Evolutionary conservation across 2,329 filamentous ascomycete species (phyloP).

Genomic region (Claviceps africana): DNA sequence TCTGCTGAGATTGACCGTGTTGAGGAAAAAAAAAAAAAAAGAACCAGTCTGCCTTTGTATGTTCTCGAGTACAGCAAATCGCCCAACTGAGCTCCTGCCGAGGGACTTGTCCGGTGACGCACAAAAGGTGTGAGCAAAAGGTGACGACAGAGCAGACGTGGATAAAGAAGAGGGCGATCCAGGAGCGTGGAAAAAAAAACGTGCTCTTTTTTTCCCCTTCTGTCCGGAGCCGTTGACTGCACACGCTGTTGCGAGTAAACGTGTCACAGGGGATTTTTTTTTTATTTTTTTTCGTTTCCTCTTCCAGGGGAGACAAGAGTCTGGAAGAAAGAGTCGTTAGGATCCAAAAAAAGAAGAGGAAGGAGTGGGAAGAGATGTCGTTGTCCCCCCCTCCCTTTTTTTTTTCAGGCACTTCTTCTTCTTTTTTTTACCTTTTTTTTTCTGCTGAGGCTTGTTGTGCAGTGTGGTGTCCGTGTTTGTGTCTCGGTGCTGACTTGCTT

Average conservation of each 20-base stretch:
- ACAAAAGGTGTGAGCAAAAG: neutral
- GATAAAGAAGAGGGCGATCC: too few relatives aligned
- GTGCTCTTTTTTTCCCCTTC: too few relatives aligned
- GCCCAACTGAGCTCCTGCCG: too few relatives aligned
- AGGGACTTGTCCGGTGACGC: neutral
- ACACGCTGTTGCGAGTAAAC: slow-evolving; percentile 1
- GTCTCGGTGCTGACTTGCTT: neutral
- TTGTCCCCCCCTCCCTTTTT: too few relatives aligned
- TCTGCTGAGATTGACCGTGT: too few relatives aligned
- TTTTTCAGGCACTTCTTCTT: too few relatives aligned
- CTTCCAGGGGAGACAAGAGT: neutral
- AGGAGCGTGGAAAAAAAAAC: too few relatives aligned
- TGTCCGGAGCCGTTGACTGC: neutral
- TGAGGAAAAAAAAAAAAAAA: neutral
- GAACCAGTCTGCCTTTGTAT: neutral
- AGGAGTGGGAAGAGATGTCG: too few relatives aligned
- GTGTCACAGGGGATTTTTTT: neutral
- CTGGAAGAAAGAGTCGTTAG: neutral
- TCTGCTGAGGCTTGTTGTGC: neutral
- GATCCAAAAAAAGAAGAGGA: slow-evolving; percentile 2
- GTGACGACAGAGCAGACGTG: neutral
- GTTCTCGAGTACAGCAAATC: too few relatives aligned
- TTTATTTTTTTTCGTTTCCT: neutral
- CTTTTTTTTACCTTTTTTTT: neutral
- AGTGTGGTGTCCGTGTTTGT: neutral